Evolutionary conservation across 305 asterid species (phyloP).

Genomic region (Withania somnifera): DNA sequence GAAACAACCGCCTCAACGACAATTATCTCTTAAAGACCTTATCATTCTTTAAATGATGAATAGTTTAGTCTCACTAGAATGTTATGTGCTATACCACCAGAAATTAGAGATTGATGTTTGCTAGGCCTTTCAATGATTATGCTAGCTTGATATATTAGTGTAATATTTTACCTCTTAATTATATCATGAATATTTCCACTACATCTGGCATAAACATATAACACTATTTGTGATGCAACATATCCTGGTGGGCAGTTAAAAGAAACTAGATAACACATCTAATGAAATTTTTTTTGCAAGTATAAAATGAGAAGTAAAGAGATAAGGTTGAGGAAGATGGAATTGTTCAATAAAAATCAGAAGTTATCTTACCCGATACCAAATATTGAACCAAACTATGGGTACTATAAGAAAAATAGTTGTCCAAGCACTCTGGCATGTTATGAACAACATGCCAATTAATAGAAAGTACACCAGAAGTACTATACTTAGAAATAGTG

Average conservation of each 20-base stretch:
- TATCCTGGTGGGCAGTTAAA: background rate
- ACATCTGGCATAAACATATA: background rate
- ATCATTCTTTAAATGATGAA: background rate
- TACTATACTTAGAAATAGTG: slow-evolving; percentile 23
- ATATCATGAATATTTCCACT: background rate
- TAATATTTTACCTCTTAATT: too few relatives aligned
- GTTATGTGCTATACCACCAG: background rate
- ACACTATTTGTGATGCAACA: background rate
- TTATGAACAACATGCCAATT: slow-evolving; percentile 30
- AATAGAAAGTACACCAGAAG: slow-evolving; percentile 27
- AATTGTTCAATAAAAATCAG: background rate
- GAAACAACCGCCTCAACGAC: background rate
- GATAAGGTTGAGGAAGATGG: too few relatives aligned
- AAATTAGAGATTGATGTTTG: too few relatives aligned
- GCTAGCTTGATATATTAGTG: too few relatives aligned
- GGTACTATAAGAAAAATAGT: slow-evolving; percentile 42
- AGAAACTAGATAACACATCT: background rate
- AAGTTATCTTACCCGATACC: slow-evolving; percentile 47
- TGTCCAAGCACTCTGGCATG: slow-evolving; percentile 61
- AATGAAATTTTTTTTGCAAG: background rate
- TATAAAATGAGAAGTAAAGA: background rate
- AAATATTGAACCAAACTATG: slow-evolving; percentile 45
- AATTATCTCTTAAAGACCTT: background rate
- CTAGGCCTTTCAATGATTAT: too few relatives aligned
- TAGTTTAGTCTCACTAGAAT: background rate